Evolutionary conservation across 441 rosid species (phyloP).

Genomic region (Populus hybrid): DNA sequence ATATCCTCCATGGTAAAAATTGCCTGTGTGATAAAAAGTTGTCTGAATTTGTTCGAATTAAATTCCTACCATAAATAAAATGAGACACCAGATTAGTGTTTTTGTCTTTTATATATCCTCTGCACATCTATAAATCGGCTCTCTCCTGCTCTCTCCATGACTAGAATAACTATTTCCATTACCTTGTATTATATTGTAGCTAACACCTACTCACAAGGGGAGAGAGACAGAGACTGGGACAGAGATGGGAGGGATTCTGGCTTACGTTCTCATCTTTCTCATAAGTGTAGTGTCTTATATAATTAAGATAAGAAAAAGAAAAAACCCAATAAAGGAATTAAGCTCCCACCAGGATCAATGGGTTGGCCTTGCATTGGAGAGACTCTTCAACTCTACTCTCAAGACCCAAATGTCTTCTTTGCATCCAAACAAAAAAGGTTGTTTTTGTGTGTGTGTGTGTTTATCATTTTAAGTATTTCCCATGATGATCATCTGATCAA

Average conservation of each 20-base stretch:
- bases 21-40: neutral
- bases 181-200: conserved; percentile 7
- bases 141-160: conserved; percentile 2
- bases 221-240: neutral
- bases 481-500: too few relatives aligned
- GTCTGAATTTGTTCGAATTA: too few relatives aligned
- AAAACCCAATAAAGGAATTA: conserved; percentile 21
- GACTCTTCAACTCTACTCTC: conserved; percentile 84
- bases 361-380: conserved; percentile 90
- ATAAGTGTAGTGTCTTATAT: conserved; percentile 22
- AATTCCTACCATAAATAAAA: too few relatives aligned
- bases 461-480: too few relatives aligned
- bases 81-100: neutral
- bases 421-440: too few relatives aligned
- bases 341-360: conserved; percentile 95
- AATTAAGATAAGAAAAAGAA: conserved; percentile 24
- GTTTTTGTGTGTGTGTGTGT: too few relatives aligned
- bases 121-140: conserved; percentile 23
- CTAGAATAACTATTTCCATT: conserved; percentile 7
- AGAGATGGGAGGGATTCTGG: conserved; percentile 31
- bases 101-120: neutral
- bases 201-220: conserved; percentile 3
- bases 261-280: conserved; percentile 24
- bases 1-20: too few relatives aligned
- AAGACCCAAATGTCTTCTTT: conserved; percentile 80